Evolutionary conservation across 306 rosid genomes (phyloP).

Genomic region (Albizia julibrissin): DNA sequence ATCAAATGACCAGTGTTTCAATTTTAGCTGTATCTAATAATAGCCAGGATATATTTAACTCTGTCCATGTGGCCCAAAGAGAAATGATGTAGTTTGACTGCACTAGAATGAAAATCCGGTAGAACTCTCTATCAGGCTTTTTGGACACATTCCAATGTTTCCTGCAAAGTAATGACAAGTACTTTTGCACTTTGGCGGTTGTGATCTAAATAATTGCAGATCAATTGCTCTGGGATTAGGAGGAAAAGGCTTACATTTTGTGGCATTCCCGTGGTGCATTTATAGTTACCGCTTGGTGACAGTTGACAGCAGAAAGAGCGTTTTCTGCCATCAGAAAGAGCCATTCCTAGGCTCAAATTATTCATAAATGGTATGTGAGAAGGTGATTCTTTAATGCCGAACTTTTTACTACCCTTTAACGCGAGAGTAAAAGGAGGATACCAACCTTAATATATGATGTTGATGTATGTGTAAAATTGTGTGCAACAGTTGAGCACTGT

Average conservation of each 20-base stretch:
- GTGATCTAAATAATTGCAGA: neutral
- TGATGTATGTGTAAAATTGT: too few relatives aligned
- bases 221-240: neutral
- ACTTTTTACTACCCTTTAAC: neutral
- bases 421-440: neutral
- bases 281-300: conserved; percentile 1
- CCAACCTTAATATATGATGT: too few relatives aligned
- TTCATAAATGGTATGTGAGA: neutral
- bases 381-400: neutral
- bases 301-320: neutral
- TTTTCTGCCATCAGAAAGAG: neutral
- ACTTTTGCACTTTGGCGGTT: conserved; percentile 2
- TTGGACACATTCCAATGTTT: conserved; percentile 2
- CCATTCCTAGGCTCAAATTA: neutral
- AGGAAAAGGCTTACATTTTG: conserved; percentile 2
- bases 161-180: neutral
- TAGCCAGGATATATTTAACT: neutral
- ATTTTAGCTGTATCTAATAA: neutral
- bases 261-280: neutral
- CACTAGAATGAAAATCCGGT: neutral
- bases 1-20: conserved; percentile 17
- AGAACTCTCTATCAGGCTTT: neutral
- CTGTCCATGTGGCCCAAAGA: neutral
- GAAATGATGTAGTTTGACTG: neutral
- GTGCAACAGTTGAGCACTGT: neutral